These are phyloP conservation scores for Anthoceros angustus DNA, from an alignment of 225 moss, liverwort and hornwort genomes.

Conservation along the genomic window DNA sequence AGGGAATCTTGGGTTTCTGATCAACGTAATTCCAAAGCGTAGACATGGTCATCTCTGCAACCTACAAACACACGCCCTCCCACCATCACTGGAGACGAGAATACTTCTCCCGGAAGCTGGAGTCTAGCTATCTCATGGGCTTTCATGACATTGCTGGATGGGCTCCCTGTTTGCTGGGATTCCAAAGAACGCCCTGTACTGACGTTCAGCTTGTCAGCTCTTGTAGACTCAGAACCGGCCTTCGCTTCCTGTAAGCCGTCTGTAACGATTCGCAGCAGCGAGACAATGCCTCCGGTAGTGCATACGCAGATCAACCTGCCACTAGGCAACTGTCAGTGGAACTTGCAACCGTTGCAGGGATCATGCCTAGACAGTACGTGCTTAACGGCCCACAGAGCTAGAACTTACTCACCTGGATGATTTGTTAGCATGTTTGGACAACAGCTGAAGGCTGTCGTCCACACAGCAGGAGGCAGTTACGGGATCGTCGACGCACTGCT, in stretches of 20 bases:
- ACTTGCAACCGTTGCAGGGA: not conserved
- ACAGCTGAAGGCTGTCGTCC: conserved; percentile 16
- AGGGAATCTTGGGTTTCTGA: no score
- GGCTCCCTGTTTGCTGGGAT: not conserved
- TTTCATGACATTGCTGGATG: not conserved
- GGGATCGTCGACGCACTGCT: conserved; percentile 21
- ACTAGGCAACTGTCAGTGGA: not conserved
- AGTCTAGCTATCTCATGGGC: conserved; percentile 12
- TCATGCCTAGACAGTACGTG: not conserved
- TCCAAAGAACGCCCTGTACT: not conserved
- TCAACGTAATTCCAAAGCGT: conserved; percentile 16
- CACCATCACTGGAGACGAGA: conserved; percentile 35
- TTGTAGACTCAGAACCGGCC: not conserved
- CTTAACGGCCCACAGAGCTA: conserved; percentile 14
- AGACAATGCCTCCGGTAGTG: not conserved
- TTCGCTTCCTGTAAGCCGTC: not conserved
- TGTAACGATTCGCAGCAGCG: not conserved
- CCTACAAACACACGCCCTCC: conserved; percentile 26
- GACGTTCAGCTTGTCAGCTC: not conserved
- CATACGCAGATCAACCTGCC: not conserved
- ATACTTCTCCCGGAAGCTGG: conserved; percentile 24
- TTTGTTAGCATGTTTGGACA: conserved; percentile 5
- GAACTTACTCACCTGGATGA: not conserved
- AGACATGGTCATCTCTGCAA: conserved; percentile 25
- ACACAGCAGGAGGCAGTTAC: conserved; percentile 25